Conservation (phyloP, 2,329 filamentous ascomycete genomes). For the Pseudocercospora vitis region DNA sequence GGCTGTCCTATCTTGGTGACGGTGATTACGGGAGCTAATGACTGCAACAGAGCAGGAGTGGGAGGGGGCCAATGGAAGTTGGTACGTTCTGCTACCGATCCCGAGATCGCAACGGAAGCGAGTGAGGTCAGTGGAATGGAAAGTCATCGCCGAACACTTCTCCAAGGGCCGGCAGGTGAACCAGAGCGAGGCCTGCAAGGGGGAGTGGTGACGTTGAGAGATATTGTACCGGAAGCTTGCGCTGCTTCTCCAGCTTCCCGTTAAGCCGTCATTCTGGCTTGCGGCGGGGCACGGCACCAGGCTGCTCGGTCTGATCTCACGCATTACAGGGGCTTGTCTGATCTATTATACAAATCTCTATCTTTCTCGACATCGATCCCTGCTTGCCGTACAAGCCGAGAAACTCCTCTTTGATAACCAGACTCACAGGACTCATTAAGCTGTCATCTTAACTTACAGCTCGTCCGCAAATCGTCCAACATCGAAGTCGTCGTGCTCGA, state of each 20-base stretch:
- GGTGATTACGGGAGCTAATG: not conserved
- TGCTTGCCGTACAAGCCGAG: too few relatives aligned
- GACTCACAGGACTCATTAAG: too few relatives aligned
- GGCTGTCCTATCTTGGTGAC: constrained; percentile 1
- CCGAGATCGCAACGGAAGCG: not conserved
- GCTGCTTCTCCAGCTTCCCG: too few relatives aligned
- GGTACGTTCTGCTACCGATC: constrained; percentile 5
- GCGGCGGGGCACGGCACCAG: too few relatives aligned
- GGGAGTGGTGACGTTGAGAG: constrained; percentile 4
- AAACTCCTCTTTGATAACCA: too few relatives aligned
- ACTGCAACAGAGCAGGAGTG: not conserved
- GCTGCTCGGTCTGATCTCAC: too few relatives aligned
- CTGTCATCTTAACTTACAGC: not conserved
- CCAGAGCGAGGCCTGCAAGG: not conserved
- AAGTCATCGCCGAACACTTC: not conserved
- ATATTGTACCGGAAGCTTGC: too few relatives aligned
- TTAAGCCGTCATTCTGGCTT: too few relatives aligned
- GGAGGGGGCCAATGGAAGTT: not conserved
- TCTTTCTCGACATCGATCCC: too few relatives aligned
- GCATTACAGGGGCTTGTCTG: too few relatives aligned
- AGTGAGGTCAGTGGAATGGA: constrained; percentile 1
- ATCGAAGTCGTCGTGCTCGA: constrained; percentile 8
- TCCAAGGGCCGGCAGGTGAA: not conserved
- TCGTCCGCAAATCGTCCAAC: constrained; percentile 3
- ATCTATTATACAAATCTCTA: too few relatives aligned